Evolutionary conservation across 139 green algal species (phyloP).

Genomic region (Asterochloris sp.): DNA sequence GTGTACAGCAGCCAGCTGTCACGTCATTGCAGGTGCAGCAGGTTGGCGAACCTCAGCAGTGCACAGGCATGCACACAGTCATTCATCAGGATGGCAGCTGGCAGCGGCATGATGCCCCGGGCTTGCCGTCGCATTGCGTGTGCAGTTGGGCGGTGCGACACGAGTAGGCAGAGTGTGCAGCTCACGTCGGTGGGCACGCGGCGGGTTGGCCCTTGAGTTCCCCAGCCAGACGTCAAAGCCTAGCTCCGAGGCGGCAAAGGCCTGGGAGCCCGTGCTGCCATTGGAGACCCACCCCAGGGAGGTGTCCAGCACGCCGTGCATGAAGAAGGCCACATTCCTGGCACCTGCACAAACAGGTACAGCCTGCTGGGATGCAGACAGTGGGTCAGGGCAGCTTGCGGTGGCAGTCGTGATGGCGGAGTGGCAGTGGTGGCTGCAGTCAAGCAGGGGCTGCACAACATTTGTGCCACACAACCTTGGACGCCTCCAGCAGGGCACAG

Average conservation of each 20-base stretch:
- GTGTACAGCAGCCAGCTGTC: too few relatives aligned
- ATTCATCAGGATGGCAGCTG: too few relatives aligned
- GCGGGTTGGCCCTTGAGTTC: slow-evolving; percentile 81
- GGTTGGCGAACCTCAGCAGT: too few relatives aligned
- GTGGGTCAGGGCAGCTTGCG: too few relatives aligned
- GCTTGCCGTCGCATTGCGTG: too few relatives aligned
- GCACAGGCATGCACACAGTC: background rate
- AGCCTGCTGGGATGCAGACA: background rate
- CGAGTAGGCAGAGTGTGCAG: too few relatives aligned
- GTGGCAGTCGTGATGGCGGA: background rate
- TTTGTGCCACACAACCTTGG: background rate
- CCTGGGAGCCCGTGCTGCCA: slow-evolving; percentile 73
- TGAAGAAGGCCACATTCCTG: slow-evolving; percentile 79
- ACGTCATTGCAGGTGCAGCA: too few relatives aligned
- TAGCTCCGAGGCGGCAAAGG: slow-evolving; percentile 88
- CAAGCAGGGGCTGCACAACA: background rate
- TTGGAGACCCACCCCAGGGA: slow-evolving; percentile 83
- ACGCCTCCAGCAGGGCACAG: too few relatives aligned
- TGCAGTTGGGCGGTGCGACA: too few relatives aligned
- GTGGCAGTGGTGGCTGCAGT: background rate
- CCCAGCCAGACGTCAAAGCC: slow-evolving; percentile 95
- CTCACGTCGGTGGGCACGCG: slow-evolving; percentile 60
- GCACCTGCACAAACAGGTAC: slow-evolving; percentile 25
- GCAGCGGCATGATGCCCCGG: too few relatives aligned
- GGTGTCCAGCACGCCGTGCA: slow-evolving; percentile 92